Evolutionary conservation across 352 stramenopile genomes (phyloP), one percentile per base, ranked within the genome.

Genomic region (Globisporangium paddicum): DNA sequence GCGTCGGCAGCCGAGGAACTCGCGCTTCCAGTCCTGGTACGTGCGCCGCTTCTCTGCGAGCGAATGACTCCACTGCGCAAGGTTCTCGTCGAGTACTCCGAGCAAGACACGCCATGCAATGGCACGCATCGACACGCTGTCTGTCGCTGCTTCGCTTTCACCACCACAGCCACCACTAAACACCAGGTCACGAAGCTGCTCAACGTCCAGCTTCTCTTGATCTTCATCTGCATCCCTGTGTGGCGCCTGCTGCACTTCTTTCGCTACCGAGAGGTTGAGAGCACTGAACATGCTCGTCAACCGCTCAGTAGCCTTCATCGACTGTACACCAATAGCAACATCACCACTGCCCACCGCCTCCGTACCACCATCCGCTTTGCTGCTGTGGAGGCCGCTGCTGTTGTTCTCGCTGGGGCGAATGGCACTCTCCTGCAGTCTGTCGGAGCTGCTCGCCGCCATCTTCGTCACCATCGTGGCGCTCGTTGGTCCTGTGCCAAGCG

Each of bases 41-140:
- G 72, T 37, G 0, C 55, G 28, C 0, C 69, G 63, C n/a, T 66
- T 64, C 16, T 26, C 34, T 25, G 58, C 30, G 1, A 85, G 35
- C 26, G 67, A 48, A 1, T 57, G 32, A 1, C 25, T 1, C 72
- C 75, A 80, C 38, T 51, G 48, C 4, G 46, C 16, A 1, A 45
- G 55, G 1, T 55, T 19, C 1, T 54, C 51, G n/a, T 67, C 61
- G n/a, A 81, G 51, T 10, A 77, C 56, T 0, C 75, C 73, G 25
- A 86, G 69, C 21, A 81, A 50, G 2, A 80, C n/a, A 2, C 69
- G 63, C 75, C 75, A 86, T 0, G 61, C 71, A 5, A 73, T 46
- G 3, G 71, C 56, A 37, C 71, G 71, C 2, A 67, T 54, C 44
- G 16, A 19, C 28, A 30, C 16, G 23, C 59, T 48, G 3, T n/a